Conservation (phyloP, 495 filamentous ascomycete genomes). For the Hyaloscypha finlandica region DNA sequence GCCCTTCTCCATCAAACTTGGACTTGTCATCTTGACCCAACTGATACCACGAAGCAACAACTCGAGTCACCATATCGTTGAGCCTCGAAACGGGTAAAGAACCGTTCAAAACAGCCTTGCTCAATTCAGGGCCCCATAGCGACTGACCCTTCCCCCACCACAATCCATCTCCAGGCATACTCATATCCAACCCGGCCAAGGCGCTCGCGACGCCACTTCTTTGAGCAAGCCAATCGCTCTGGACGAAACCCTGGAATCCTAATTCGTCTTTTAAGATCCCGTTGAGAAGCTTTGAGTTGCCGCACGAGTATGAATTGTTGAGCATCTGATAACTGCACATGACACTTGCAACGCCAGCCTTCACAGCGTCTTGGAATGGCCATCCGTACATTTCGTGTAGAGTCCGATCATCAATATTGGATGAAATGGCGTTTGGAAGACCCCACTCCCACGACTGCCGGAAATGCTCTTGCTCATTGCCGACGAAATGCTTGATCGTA, state of each 20-base stretch:
- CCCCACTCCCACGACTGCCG: conserved; percentile 76
- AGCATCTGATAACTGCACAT: conserved; percentile 82
- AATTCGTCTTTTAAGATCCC: conserved; percentile 93
- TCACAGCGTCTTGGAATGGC: conserved; percentile 86
- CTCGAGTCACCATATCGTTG: conserved; percentile 91
- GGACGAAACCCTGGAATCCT: conserved; percentile 92
- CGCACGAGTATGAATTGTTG: conserved; percentile 89
- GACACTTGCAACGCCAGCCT: conserved; percentile 76
- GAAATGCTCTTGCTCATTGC: conserved; percentile 90
- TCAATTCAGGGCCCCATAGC: conserved; percentile 80
- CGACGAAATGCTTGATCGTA: conserved; percentile 78
- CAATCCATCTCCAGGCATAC: conserved; percentile 90
- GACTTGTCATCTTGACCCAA: conserved; percentile 75
- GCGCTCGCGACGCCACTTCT: conserved; percentile 77
- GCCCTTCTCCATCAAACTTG: conserved; percentile 66
- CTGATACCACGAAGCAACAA: conserved; percentile 93
- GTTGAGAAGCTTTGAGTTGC: conserved; percentile 90
- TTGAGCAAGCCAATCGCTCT: conserved; percentile 93
- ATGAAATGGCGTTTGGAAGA: conserved; percentile 70
- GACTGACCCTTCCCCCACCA: conserved; percentile 74
- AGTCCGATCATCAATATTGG: conserved; percentile 80
- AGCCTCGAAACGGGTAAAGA: conserved; percentile 80
- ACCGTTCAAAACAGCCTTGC: conserved; percentile 75
- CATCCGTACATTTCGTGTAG: conserved; percentile 86
- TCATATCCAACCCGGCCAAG: conserved; percentile 88